These are phyloP conservation scores for Ceratobasidium sp. DNA, from an alignment of 1,284 basidiomycete genomes.

Conservation along the genomic window DNA sequence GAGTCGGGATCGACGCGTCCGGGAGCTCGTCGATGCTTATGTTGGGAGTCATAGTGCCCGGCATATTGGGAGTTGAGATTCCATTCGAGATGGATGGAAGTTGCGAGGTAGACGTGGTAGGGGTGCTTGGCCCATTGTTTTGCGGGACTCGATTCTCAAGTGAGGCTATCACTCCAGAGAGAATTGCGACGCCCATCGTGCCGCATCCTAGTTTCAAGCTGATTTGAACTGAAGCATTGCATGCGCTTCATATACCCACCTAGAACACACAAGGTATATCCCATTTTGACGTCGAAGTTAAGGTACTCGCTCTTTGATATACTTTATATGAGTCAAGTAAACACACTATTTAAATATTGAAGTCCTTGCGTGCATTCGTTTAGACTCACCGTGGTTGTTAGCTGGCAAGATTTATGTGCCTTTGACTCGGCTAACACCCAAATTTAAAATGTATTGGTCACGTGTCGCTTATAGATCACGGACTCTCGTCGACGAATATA, in stretches of 20 bases:
- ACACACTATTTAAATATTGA: not conserved
- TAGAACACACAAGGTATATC: conserved; percentile 56
- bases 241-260: conserved; percentile 47
- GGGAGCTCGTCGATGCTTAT: conserved; percentile 52
- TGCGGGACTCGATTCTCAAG: conserved; percentile 59
- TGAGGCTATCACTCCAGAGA: conserved; percentile 85
- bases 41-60: conserved; percentile 44
- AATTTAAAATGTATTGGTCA: too few species aligned
- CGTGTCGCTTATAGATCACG: not conserved
- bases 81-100: conserved; percentile 59
- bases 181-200: conserved; percentile 96
- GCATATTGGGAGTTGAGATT: conserved; percentile 71
- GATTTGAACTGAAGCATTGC: conserved; percentile 22
- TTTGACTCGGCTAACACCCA: conserved; percentile 27
- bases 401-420: conserved; percentile 29
- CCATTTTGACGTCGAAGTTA: conserved; percentile 49
- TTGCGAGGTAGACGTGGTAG: conserved; percentile 45
- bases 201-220: conserved; percentile 75
- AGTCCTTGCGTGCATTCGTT: not conserved
- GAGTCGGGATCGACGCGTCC: conserved; percentile 73
- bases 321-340: not conserved
- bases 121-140: conserved; percentile 40
- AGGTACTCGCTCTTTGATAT: not conserved
- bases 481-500: too few species aligned
- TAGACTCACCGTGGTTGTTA: conserved; percentile 8